Percentiles rank a stretch among this genome's conserved stretches.
Conservation (phyloP, 192 early-diverging fungal genomes). For the Coemansia asiatica region DNA sequence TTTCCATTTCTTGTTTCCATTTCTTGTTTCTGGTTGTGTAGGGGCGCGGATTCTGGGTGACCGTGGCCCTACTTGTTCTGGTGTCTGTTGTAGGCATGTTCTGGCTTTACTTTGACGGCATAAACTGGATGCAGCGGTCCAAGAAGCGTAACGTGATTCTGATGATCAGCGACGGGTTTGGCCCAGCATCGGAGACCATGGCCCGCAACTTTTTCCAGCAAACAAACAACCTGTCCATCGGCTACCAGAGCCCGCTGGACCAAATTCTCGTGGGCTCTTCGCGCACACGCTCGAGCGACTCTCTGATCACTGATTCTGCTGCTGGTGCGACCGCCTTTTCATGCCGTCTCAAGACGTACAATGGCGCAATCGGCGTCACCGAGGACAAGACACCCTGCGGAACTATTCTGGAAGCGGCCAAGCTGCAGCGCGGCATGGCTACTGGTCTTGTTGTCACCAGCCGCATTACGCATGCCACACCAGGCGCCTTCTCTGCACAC, state of each 20-base stretch:
- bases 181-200: conserved; percentile 90
- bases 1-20: no score
- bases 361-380: conserved; percentile 86
- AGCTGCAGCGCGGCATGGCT: conserved; percentile 66
- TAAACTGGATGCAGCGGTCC: conserved; percentile 53
- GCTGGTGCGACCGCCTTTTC: conserved; percentile 97
- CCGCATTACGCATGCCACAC: conserved; percentile 92
- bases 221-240: conserved; percentile 56
- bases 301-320: conserved; percentile 92
- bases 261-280: conserved; percentile 82
- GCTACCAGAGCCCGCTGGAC: conserved; percentile 64
- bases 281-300: conserved; percentile 78
- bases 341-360: conserved; percentile 89
- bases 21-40: conserved; percentile 21
- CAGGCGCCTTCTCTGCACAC: conserved; percentile 80
- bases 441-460: conserved; percentile 94
- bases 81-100: conserved; percentile 51
- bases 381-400: conserved; percentile 77
- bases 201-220: conserved; percentile 80
- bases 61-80: conserved; percentile 34
- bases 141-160: conserved; percentile 80
- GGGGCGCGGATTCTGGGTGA: conserved; percentile 50
- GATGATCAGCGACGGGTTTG: conserved; percentile 95
- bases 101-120: conserved; percentile 50
- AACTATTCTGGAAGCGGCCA: conserved; percentile 93